These are phyloP conservation scores for Saturnispora besseyi DNA, from an alignment of 805 yeast genomes.

Conservation along the genomic window DNA sequence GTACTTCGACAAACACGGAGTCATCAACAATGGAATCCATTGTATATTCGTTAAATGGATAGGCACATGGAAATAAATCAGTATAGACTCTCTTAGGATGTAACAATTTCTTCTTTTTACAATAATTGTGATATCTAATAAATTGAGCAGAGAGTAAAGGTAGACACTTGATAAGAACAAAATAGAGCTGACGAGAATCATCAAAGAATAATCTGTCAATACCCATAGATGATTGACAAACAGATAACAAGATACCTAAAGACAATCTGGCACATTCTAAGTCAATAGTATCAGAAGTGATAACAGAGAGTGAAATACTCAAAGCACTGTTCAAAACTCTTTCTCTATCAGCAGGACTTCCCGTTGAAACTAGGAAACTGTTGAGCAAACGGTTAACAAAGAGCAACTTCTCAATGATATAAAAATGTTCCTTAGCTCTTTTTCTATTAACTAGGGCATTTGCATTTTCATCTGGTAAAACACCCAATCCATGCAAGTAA, in stretches of 20 bases:
- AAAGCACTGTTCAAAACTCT: conserved; percentile 29
- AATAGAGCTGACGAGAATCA: conserved; percentile 29
- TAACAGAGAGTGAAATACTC: conserved; percentile 51
- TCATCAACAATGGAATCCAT: conserved; percentile 70
- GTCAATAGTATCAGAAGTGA: conserved; percentile 39
- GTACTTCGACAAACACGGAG: conserved; percentile 58
- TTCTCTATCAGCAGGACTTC: conserved; percentile 18
- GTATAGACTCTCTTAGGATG: conserved; percentile 58
- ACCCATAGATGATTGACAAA: conserved; percentile 29
- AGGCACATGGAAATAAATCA: conserved; percentile 54
- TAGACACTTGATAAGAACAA: conserved; percentile 42
- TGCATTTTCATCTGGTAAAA: conserved; percentile 25
- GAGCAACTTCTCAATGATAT: conserved; percentile 49
- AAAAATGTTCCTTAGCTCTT: conserved; percentile 44
- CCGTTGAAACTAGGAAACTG: conserved; percentile 27
- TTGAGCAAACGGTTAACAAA: conserved; percentile 48
- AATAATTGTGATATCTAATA: conserved; percentile 41
- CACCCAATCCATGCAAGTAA: conserved; percentile 48
- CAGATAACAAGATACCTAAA: conserved; percentile 45
- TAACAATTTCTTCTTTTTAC: conserved; percentile 34
- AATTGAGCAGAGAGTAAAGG: conserved; percentile 47
- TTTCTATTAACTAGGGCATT: conserved; percentile 26
- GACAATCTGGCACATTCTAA: conserved; percentile 58
- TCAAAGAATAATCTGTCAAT: conserved; percentile 16
- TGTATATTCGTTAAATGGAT: conserved; percentile 56